Base-by-base conservation (phyloP, 2,329 filamentous ascomycete species). In the Alternaria metachromatica region DNA sequence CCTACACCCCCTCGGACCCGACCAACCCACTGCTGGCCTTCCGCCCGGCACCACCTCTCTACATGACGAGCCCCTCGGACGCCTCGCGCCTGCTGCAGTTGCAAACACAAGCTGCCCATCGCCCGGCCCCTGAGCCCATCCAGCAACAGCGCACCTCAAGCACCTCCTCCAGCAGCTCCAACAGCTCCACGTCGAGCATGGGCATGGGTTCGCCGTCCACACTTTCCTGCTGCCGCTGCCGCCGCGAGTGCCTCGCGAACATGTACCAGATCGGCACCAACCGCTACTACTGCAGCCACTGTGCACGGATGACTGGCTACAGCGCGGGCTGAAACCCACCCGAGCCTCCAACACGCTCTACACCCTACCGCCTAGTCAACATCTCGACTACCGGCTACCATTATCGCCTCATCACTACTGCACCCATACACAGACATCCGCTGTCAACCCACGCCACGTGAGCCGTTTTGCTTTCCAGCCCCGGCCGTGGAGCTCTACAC, bases 271-370 rank as follows among this genome's bases (percentile, higher is more conserved):
- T 78, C 60, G 78, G 78, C 57, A 76, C 77, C 58, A 81, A 81
- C 64, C 71, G 76, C 30, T 81, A 80, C 71, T 82, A 82, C 70
- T 82, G 80, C 70, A 72, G 58, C 50, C 80, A 80, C 66, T 82
- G 80, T 62, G 80, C 80, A 56, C 72, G 64, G 57, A 78, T 82
- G 71, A 76, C 77, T 5, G 80, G 80, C 56, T 81, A 80, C 71
- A 74, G 70, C 59, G 68, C 71, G 37, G 76, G 76, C 28, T 80
- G 77, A 79, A 66, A 33, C 50, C 21, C 28, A n/a, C 28, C 28
- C 25, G 10, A 25, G 23, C 18, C 41, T 41, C 28, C 54, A 49
- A 48, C 13, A 26, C 46, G 23, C 20, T 50, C 15, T 26, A 33
- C 37, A 18, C 50, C 21, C 44, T 28, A 23, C 41, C 43, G 46